Evolutionary conservation across 148 eudicot species (phyloP).

Genomic region (Vaccinium macrocarpon): DNA sequence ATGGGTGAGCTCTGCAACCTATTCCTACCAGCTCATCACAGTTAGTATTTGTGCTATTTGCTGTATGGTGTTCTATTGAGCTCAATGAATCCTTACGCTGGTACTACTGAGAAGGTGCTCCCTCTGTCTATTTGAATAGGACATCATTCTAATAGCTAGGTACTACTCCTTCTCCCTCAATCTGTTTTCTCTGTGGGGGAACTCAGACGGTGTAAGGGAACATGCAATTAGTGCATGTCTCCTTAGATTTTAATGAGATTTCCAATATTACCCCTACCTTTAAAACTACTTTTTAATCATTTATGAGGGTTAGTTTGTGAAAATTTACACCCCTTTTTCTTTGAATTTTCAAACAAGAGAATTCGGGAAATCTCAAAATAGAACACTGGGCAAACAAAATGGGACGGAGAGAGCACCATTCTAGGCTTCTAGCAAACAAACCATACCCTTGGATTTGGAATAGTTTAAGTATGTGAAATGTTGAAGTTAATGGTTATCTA

Average conservation of each 20-base stretch:
- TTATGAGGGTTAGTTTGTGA: neutral
- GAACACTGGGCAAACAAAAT: neutral
- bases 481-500: neutral
- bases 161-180: neutral
- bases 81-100: neutral
- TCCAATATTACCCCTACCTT: neutral
- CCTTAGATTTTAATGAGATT: neutral
- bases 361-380: neutral
- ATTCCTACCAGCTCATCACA: neutral
- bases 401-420: neutral
- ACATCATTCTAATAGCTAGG: neutral
- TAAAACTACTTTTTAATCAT: neutral
- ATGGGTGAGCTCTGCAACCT: neutral
- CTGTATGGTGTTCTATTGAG: neutral
- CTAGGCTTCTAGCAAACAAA: neutral
- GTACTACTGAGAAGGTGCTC: neutral
- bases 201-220: neutral
- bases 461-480: neutral
- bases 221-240: neutral
- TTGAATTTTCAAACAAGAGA: neutral
- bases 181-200: neutral
- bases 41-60: neutral
- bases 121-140: neutral
- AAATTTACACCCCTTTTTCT: neutral
- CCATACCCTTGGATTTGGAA: neutral